phyloP scores from a whole-genome alignment of 148 eudicot genomes.

The Cornus controversa region DNA sequence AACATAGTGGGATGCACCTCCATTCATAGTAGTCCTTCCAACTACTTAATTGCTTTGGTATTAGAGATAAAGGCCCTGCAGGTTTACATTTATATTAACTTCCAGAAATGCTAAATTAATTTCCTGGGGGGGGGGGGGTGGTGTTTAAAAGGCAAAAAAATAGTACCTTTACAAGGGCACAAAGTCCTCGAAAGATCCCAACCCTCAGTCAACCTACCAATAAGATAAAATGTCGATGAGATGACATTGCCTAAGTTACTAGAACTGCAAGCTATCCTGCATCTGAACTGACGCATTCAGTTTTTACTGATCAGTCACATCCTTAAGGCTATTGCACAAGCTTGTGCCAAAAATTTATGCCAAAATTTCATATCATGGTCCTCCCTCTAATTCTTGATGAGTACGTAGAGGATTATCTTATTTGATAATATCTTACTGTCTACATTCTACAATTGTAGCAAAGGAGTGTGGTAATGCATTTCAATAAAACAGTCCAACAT shows the following conservation, averaged over 20 bases:
- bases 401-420: too few species aligned
- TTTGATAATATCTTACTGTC: too few species aligned
- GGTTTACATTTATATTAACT: slow-evolving; percentile 13
- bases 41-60: slow-evolving; percentile 44
- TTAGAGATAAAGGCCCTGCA: slow-evolving; percentile 61
- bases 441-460: too few species aligned
- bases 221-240: not conserved
- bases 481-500: too few species aligned
- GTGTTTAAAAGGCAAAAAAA: slow-evolving; percentile 10
- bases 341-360: too few species aligned
- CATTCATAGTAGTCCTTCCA: slow-evolving; percentile 94
- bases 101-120: not conserved
- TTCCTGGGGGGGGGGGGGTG: not conserved
- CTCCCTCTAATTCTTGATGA: not conserved
- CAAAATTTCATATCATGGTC: not conserved
- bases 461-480: too few species aligned
- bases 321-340: too few species aligned
- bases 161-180: slow-evolving; percentile 77
- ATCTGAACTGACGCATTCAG: not conserved
- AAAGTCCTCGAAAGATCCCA: slow-evolving; percentile 70
- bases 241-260: not conserved
- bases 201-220: slow-evolving; percentile 42
- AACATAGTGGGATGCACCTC: slow-evolving; percentile 71
- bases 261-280: not conserved
- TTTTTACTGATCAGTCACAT: too few species aligned